Percentiles rank a stretch among this genome's conserved stretches.
Evolutionary conservation across 495 filamentous ascomycete species (phyloP).

Genomic region (Aspergillus diversus): DNA sequence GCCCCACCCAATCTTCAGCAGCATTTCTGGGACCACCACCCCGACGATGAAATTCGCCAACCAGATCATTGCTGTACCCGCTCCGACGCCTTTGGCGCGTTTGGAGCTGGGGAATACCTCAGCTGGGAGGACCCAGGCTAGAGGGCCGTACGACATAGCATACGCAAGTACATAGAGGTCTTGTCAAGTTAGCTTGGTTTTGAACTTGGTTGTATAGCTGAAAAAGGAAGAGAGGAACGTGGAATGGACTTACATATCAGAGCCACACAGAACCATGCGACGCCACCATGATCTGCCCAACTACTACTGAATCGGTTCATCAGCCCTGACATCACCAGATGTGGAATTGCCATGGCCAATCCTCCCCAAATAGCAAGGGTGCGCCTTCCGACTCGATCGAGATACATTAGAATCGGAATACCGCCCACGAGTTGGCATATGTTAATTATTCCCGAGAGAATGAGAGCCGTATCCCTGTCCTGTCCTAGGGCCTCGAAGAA

Average conservation of each 20-base stretch:
- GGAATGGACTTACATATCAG: constrained; percentile 20
- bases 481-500: constrained; percentile 33
- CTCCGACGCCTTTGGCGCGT: constrained; percentile 27
- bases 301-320: constrained; percentile 20
- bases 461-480: constrained; percentile 26
- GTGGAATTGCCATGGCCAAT: constrained; percentile 22
- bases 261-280: constrained; percentile 30
- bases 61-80: constrained; percentile 24
- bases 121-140: constrained; percentile 29
- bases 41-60: background rate
- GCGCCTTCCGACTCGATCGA: constrained; percentile 31
- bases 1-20: background rate
- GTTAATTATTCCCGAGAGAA: constrained; percentile 34
- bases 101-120: constrained; percentile 29
- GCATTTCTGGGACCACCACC: background rate
- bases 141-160: constrained; percentile 24
- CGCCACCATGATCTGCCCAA: constrained; percentile 25
- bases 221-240: constrained; percentile 2
- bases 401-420: constrained; percentile 20
- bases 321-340: constrained; percentile 31
- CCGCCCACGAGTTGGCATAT: constrained; percentile 28
- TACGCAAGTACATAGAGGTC: constrained; percentile 16
- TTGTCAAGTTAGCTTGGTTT: too few species aligned
- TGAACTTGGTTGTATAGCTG: too few species aligned
- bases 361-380: constrained; percentile 27